Percentiles rank a stretch among this genome's conserved stretches.
Evolutionary conservation across 768 basidiomycete species (phyloP).

Genomic region (Plicaturopsis crispa): DNA sequence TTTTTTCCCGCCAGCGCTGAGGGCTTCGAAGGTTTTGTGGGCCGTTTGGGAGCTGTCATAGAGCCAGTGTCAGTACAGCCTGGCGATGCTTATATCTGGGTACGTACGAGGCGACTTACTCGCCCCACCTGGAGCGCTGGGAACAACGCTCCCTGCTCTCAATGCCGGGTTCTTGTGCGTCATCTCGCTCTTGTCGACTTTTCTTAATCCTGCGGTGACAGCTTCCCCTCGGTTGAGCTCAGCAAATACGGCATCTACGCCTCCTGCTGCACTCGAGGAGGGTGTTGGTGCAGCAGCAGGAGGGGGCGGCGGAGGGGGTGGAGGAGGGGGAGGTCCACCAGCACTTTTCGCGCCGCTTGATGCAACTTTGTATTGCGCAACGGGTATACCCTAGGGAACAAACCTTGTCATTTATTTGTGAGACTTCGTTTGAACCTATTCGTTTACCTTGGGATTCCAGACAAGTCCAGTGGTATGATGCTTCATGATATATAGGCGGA

Average conservation of each 20-base stretch:
- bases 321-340: constrained; percentile 48
- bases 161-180: constrained; percentile 97
- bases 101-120: constrained; percentile 1
- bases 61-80: not conserved
- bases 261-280: constrained; percentile 32
- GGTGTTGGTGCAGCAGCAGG: constrained; percentile 26
- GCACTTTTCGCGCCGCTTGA: constrained; percentile 24
- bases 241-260: constrained; percentile 79
- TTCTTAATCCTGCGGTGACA: constrained; percentile 85
- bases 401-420: not conserved
- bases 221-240: constrained; percentile 85
- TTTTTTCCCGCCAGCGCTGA: constrained; percentile 81
- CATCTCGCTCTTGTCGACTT: constrained; percentile 95
- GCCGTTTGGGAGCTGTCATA: constrained; percentile 42
- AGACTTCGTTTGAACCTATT: no score
- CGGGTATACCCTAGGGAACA: constrained; percentile 50
- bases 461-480: constrained; percentile 78
- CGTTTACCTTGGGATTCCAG: constrained; percentile 86
- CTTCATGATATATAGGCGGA: constrained; percentile 78
- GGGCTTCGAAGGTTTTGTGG: constrained; percentile 80
- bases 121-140: constrained; percentile 20
- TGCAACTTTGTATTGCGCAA: constrained; percentile 43
- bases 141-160: constrained; percentile 47
- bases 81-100: not conserved
- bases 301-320: constrained; percentile 34